phyloP scores from a whole-genome alignment of 768 basidiomycete species.

The Mrakia frigida region DNA sequence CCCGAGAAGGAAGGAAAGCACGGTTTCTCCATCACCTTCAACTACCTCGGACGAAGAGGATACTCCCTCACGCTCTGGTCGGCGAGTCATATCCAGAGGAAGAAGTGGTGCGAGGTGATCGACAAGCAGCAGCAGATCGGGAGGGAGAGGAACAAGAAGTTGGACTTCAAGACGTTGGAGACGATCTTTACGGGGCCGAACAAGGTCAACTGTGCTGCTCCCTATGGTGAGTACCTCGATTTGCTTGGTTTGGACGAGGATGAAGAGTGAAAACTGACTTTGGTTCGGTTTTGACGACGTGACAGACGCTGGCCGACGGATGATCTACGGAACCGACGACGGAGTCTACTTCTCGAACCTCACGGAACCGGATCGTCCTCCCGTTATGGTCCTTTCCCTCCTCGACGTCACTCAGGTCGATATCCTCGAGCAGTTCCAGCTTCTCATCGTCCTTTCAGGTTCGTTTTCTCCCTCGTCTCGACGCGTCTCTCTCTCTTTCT shows the following conservation, averaged over 20 bases:
- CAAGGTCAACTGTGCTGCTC: constrained; percentile 86
- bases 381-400: constrained; percentile 80
- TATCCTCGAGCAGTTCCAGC: constrained; percentile 89
- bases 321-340: constrained; percentile 96
- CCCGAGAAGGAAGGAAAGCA: constrained; percentile 55
- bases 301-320: constrained; percentile 63
- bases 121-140: constrained; percentile 79
- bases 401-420: constrained; percentile 91
- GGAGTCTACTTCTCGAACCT: constrained; percentile 93
- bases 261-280: neutral
- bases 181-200: constrained; percentile 80
- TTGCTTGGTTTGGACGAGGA: neutral
- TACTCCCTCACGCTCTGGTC: constrained; percentile 92
- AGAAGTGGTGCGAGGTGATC: constrained; percentile 92
- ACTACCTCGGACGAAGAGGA: constrained; percentile 85
- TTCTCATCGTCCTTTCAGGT: constrained; percentile 99
- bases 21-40: constrained; percentile 86
- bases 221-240: constrained; percentile 61
- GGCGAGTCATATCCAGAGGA: constrained; percentile 70
- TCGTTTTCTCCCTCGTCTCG: constrained; percentile 34
- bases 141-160: constrained; percentile 75
- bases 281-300: neutral
- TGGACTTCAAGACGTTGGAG: constrained; percentile 79
- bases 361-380: constrained; percentile 54
- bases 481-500: neutral